Evolutionary conservation across 2,329 filamentous ascomycete species (phyloP), one percentile per base, ranked within the genome.

Genomic region (Gnomoniopsis smithogilvyi): DNA sequence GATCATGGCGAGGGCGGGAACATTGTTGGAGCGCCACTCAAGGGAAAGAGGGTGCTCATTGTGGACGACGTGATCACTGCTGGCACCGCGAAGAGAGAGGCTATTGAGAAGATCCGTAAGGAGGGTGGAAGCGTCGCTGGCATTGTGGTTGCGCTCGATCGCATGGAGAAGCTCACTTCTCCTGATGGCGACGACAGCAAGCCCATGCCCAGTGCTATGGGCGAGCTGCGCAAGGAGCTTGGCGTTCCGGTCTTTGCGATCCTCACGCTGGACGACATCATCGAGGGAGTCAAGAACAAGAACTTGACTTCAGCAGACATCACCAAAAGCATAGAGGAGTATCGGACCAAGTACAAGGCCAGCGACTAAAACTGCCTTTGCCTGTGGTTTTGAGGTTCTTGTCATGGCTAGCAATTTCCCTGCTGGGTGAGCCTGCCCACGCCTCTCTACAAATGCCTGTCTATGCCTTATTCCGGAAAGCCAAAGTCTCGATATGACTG

Each of bases 11-110:
- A 99, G 76, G 94, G 94, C 36, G 94, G 95, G 48, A 90, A 85
- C 72, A 96, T 98, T 68, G 93, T 98, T 15, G 95, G 95, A 12
- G 90, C 92, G 33, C 83, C 88, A 7, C 79, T 98, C 54, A 89
- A 90, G 76, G 93, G 91, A 56, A 93, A 95, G 82, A 85, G 83
- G 62, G 86, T 97, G 17, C 81, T 99, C 36, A 90, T 99, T 66
- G 88, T 99, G 45, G 95, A 99, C 78, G 95, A 98, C 76, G 94
- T 99, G 59, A 94, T 98, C 69, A 97, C 93, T 1, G 94, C 92
- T 0, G 95, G 95, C 30, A 98, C 93, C 1, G 95, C 95, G 45
- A 93, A 97, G 78, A 83, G 92, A 60, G 93, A 98, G 74, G 92
- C 94, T 15, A 92, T 98, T 62, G 86, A 86, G 56, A 95, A 96